A percentile compares a stretch with the other conserved stretches of the same genome.
Conservation (phyloP, 495 filamentous ascomycete genomes). For the Aspergillus nidulans region DNA sequence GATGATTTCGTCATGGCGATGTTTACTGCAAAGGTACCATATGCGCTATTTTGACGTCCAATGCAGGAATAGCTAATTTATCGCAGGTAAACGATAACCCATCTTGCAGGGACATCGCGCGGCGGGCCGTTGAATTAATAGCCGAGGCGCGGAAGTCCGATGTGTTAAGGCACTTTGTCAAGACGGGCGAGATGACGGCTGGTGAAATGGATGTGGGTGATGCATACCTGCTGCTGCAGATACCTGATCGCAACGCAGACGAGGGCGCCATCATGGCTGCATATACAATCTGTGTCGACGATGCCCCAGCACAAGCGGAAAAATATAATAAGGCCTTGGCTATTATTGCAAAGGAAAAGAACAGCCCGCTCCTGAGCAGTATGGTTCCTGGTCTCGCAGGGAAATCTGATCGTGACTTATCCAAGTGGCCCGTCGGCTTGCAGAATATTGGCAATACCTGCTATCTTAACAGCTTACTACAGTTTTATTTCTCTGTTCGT, state of each 20-base stretch:
- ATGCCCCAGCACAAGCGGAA: conserved; percentile 44
- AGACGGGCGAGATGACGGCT: conserved; percentile 48
- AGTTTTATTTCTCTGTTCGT: conserved; percentile 89
- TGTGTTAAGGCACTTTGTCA: conserved; percentile 50
- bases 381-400: conserved; percentile 31
- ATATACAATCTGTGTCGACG: conserved; percentile 46
- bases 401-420: conserved; percentile 30
- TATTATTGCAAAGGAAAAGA: conserved; percentile 47
- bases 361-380: conserved; percentile 38
- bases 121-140: conserved; percentile 54
- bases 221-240: conserved; percentile 54
- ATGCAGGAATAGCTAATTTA: not conserved
- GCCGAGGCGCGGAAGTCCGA: conserved; percentile 52
- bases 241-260: conserved; percentile 48
- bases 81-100: conserved; percentile 43
- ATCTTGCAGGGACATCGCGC: conserved; percentile 42
- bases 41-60: not conserved
- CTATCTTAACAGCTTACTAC: conserved; percentile 93
- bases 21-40: conserved; percentile 51
- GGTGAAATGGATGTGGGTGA: conserved; percentile 54
- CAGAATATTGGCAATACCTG: conserved; percentile 96
- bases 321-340: conserved; percentile 46
- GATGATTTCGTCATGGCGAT: conserved; percentile 60
- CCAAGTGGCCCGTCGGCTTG: conserved; percentile 72
- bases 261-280: conserved; percentile 48